Conservation (phyloP, 441 rosid genomes). For the Adansonia gregorii region DNA sequence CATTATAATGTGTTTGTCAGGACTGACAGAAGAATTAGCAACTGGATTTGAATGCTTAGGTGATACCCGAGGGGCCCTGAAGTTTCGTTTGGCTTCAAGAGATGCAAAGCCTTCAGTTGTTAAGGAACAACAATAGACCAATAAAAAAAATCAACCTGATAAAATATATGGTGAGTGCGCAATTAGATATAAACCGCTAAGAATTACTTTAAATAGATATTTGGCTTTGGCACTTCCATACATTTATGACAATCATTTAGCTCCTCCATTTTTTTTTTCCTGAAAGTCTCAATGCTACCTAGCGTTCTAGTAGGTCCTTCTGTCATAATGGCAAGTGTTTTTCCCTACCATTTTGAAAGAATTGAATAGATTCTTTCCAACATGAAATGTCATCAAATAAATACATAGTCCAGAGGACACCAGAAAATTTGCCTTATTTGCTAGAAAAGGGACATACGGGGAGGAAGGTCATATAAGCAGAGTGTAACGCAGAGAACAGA, state of each 20-base stretch:
- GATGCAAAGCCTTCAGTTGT: slow-evolving; percentile 80
- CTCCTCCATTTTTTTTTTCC: neutral
- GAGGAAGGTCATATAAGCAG: neutral
- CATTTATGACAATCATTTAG: slow-evolving; percentile 12
- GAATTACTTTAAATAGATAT: neutral
- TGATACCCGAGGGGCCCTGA: slow-evolving; percentile 70
- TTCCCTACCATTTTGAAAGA: neutral
- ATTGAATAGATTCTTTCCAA: slow-evolving; percentile 8
- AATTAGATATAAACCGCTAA: slow-evolving; percentile 8
- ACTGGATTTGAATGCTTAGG: slow-evolving; percentile 48
- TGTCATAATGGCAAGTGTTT: neutral
- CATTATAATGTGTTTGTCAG: slow-evolving; percentile 30
- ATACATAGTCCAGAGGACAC: neutral
- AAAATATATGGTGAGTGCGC: neutral
- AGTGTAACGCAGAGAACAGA: neutral
- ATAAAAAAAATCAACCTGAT: slow-evolving; percentile 19
- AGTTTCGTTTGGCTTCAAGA: slow-evolving; percentile 81
- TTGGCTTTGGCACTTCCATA: neutral
- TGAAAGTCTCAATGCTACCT: neutral
- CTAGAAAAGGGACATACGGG: slow-evolving; percentile 1
- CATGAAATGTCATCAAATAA: neutral
- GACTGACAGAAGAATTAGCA: slow-evolving; percentile 42
- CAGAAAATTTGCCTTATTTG: neutral
- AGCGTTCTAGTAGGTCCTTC: neutral
- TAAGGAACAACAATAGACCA: slow-evolving; percentile 44